Conservation (phyloP, 768 basidiomycete genomes). For the Pluteus cervinus region DNA sequence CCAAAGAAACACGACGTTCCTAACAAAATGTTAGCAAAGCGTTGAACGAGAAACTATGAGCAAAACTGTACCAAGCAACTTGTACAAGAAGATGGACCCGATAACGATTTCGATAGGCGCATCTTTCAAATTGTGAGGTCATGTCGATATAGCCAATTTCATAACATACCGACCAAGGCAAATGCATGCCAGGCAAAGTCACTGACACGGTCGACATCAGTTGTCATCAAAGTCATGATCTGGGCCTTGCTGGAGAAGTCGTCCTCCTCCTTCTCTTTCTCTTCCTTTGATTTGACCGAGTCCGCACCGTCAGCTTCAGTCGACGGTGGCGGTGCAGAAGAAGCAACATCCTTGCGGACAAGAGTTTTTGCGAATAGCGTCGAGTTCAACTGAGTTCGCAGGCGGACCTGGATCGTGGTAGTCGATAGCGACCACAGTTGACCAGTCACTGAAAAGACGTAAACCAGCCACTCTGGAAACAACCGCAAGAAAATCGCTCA, state of each 20-base stretch:
- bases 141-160: neutral
- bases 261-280: slow-evolving; percentile 40
- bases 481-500: slow-evolving; percentile 13
- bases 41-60: neutral
- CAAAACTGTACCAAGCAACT: slow-evolving; percentile 52
- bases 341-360: slow-evolving; percentile 78
- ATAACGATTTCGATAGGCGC: slow-evolving; percentile 74
- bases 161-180: slow-evolving; percentile 55
- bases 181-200: slow-evolving; percentile 81
- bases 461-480: neutral
- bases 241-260: slow-evolving; percentile 67
- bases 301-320: slow-evolving; percentile 15
- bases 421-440: slow-evolving; percentile 71
- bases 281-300: slow-evolving; percentile 7
- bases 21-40: slow-evolving; percentile 9
- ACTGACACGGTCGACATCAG: slow-evolving; percentile 85
- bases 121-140: slow-evolving; percentile 35
- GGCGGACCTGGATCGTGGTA: slow-evolving; percentile 61
- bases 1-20: slow-evolving; percentile 73
- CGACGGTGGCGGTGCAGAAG: slow-evolving; percentile 35
- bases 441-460: slow-evolving; percentile 39
- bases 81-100: slow-evolving; percentile 72
- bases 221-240: slow-evolving; percentile 95
- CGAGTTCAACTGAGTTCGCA: slow-evolving; percentile 78
- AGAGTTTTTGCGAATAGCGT: slow-evolving; percentile 82